Evolutionary conservation across 169 alveolate genomes (phyloP).

Genomic region (Cryptosporidium canis): DNA sequence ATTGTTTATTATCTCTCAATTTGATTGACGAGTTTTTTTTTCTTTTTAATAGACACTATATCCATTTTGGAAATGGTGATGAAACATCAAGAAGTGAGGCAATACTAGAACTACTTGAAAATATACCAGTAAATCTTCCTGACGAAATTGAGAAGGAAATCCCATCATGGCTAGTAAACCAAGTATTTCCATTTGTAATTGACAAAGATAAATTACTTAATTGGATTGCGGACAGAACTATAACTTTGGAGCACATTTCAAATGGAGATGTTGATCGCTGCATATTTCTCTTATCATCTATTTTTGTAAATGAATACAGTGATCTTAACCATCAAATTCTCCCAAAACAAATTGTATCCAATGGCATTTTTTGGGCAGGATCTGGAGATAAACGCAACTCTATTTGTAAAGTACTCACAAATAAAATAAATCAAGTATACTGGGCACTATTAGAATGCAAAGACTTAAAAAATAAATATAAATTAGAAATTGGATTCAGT

Average conservation of each 20-base stretch:
- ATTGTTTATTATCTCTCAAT: constrained; percentile 19
- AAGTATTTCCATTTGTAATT: constrained; percentile 42
- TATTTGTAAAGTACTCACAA: background rate
- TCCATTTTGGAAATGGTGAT: constrained; percentile 33
- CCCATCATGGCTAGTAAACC: constrained; percentile 52
- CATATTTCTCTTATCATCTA: constrained; percentile 19
- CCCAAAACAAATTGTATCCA: constrained; percentile 58
- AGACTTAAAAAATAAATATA: constrained; percentile 34
- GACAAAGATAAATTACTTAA: constrained; percentile 30
- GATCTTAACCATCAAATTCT: background rate
- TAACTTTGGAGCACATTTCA: constrained; percentile 26
- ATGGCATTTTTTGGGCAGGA: constrained; percentile 72
- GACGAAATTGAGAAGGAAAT: constrained; percentile 42
- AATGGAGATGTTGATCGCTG: constrained; percentile 58
- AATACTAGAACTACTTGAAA: constrained; percentile 19
- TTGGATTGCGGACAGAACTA: constrained; percentile 66
- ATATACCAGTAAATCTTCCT: constrained; percentile 34
- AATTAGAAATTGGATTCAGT: constrained; percentile 11
- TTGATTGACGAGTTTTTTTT: constrained; percentile 51
- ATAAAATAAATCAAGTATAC: constrained; percentile 27
- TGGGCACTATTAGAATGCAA: constrained; percentile 48
- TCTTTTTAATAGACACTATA: constrained; percentile 24
- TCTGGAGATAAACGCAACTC: constrained; percentile 50
- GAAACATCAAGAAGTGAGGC: constrained; percentile 10
- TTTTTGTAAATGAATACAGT: constrained; percentile 22